phyloP scores from a whole-genome alignment of 2,329 filamentous ascomycete species.

The Alternaria infectoria region DNA sequence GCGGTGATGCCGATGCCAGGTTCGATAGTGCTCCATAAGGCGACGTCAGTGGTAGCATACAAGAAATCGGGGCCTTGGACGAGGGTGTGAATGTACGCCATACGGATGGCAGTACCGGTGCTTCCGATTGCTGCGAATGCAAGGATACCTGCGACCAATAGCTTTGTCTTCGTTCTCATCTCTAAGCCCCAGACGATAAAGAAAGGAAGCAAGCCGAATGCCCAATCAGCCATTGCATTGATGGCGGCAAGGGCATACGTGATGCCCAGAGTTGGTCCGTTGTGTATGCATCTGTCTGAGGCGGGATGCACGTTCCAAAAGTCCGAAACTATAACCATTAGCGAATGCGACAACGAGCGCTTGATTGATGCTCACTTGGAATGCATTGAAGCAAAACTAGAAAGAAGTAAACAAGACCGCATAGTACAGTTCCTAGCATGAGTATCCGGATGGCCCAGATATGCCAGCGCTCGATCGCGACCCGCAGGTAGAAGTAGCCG shows the following conservation, averaged over 20 bases:
- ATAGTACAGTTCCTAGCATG: constrained; percentile 54
- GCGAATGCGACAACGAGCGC: background rate
- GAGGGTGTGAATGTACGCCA: constrained; percentile 51
- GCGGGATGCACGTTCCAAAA: constrained; percentile 57
- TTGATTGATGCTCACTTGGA: constrained; percentile 39
- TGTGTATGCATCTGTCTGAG: constrained; percentile 51
- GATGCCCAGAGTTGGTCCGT: constrained; percentile 58
- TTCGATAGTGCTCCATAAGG: constrained; percentile 47
- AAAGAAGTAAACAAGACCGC: constrained; percentile 59
- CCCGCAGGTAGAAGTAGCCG: constrained; percentile 60
- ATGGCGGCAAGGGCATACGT: constrained; percentile 50
- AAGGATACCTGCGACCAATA: constrained; percentile 60
- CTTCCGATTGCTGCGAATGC: constrained; percentile 59
- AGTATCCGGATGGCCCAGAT: constrained; percentile 55
- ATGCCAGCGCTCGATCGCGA: constrained; percentile 56
- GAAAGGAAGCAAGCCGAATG: constrained; percentile 46
- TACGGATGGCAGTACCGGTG: constrained; percentile 56
- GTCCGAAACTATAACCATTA: constrained; percentile 43
- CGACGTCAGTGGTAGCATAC: constrained; percentile 51
- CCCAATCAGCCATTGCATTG: constrained; percentile 43
- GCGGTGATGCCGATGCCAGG: constrained; percentile 52
- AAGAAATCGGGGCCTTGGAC: constrained; percentile 50
- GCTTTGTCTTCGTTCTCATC: constrained; percentile 60
- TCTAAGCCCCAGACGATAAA: constrained; percentile 63
- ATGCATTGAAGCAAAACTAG: constrained; percentile 60